Evolutionary conservation across 2,329 filamentous ascomycete genomes (phyloP).

Genomic region (Beauveria pseudobassiana): DNA sequence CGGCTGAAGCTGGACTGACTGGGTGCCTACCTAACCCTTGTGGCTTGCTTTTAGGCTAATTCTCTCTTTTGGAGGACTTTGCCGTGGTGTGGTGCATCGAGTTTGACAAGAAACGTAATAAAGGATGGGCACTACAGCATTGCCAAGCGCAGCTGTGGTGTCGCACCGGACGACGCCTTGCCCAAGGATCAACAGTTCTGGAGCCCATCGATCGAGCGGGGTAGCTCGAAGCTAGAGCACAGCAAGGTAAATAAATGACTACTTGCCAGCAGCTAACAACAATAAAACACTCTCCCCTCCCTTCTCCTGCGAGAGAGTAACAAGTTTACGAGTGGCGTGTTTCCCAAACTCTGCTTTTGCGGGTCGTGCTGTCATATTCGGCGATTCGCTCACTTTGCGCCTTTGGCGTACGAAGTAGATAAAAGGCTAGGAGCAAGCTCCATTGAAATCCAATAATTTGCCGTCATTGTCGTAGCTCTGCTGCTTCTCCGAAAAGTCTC

Average conservation of each 20-base stretch:
- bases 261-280: no score
- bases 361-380: not conserved
- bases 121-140: not conserved
- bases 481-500: conserved; percentile 7
- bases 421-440: not conserved
- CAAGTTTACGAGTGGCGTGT: not conserved
- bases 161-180: not conserved
- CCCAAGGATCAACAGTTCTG: conserved; percentile 4
- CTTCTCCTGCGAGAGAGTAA: not conserved
- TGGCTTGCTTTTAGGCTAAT: not conserved
- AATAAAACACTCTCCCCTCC: no score
- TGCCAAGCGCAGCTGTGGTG: not conserved
- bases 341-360: not conserved
- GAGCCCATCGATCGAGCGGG: conserved; percentile 10
- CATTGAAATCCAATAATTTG: conserved; percentile 1
- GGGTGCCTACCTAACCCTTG: not conserved
- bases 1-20: conserved; percentile 12
- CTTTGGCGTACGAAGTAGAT: no score
- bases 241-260: not conserved
- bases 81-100: no score
- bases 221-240: conserved; percentile 1
- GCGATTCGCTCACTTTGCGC: not conserved
- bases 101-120: not conserved
- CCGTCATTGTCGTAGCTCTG: no score
- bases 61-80: no score